Base-by-base conservation (phyloP, 164 flowering plant genomes). In the Nymphaea colorata region DNA sequence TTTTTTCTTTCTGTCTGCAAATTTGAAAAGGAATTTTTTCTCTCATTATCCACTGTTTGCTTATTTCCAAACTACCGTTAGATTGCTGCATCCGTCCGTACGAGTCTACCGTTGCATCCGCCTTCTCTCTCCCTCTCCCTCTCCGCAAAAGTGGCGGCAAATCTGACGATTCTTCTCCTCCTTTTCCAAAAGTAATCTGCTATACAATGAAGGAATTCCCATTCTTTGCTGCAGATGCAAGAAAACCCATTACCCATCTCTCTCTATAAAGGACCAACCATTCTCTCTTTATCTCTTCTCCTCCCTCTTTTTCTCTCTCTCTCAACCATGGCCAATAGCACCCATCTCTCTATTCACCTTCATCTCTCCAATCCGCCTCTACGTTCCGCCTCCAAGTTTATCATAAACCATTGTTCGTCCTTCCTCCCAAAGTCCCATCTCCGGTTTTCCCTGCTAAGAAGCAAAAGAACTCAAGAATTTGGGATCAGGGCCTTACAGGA, bases 401-500 rank as follows among this genome's bases (percentile, higher is more conserved):
- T 63, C 68, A 43, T 25, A 44, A 42, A 42, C 62, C 66, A 61
- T 66, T 43, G 70, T 25, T 18, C 45, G 25, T 4, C 61, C 57
- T 12, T 55, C 4, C 67, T 36, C 17, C 11, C 51, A 2, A 11
- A 47, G 16, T 15, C 61, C 10, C 36, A 36, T 4, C 18, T 70
- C 4, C 41, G 62, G 18, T 41, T 45, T 10, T 62, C 15, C 18
- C 59, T 42, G 53, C 55, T 64, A 44, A 44, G 62, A 5, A 10
- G 70, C 18, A 47, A 61, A 14, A 55, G 45, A 3, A 8, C 57
- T 15, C 57, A 51, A 51, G 14, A 51, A 51, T 51, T 51, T n/a
- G 65, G 61, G 44, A 44, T 78, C 55, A 78, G 82, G 82, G 85
- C 17, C 73, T 72, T 83, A 3, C 57, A 69, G 64, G 82, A 70